Evolutionary conservation across 2,329 filamentous ascomycete species (phyloP).

Genomic region (Penicillium concentricum): DNA sequence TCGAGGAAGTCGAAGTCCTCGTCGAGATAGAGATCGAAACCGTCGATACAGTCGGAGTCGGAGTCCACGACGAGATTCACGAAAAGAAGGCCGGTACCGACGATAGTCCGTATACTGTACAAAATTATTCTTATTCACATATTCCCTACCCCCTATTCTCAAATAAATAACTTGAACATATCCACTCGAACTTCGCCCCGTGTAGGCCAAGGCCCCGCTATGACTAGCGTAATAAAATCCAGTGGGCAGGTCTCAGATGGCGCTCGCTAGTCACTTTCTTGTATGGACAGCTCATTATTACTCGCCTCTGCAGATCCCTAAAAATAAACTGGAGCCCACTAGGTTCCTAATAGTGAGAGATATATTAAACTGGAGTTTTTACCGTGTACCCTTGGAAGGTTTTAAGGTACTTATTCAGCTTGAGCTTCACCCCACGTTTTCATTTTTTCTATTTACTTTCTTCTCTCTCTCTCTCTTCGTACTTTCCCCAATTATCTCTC

Average conservation of each 20-base stretch:
- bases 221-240: not conserved
- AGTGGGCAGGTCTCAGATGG: slow-evolving; percentile 23
- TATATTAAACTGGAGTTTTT: slow-evolving; percentile 2
- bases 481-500: not conserved
- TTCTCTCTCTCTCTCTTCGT: slow-evolving; percentile 5
- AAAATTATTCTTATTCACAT: slow-evolving; percentile 1
- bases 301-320: slow-evolving; percentile 12
- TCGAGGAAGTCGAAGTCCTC: slow-evolving; percentile 33
- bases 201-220: slow-evolving; percentile 11
- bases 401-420: slow-evolving; percentile 6
- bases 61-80: slow-evolving; percentile 27
- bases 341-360: not conserved
- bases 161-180: not conserved
- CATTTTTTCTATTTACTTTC: slow-evolving; percentile 16
- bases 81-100: slow-evolving; percentile 28
- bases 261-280: slow-evolving; percentile 5
- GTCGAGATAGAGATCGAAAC: slow-evolving; percentile 33
- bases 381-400: slow-evolving; percentile 15
- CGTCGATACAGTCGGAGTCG: slow-evolving; percentile 36
- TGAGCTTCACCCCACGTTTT: slow-evolving; percentile 28
- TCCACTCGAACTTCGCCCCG: not conserved
- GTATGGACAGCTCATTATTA: slow-evolving; percentile 12
- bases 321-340: slow-evolving; percentile 19
- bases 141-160: slow-evolving; percentile 1
- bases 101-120: slow-evolving; percentile 12